phyloP scores from a whole-genome alignment of 2,329 filamentous ascomycete genomes.

The Pseudogymnoascus sp. region DNA sequence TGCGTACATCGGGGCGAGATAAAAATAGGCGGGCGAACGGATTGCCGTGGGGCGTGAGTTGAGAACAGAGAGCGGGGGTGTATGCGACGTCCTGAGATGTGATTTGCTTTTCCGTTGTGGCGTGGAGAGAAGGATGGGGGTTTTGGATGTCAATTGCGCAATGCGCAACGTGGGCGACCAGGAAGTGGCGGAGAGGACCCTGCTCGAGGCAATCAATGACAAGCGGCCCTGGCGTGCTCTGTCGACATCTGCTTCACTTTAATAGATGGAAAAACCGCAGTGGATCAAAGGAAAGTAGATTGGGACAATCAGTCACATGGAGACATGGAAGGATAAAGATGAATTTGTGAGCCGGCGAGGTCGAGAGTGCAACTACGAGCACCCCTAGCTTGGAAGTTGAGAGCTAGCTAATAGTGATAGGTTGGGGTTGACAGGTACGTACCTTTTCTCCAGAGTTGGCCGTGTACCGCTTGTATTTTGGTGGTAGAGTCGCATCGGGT shows the following conservation, averaged over 20 bases:
- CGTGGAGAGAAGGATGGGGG: slow-evolving; percentile 2
- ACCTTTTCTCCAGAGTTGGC: slow-evolving; percentile 1
- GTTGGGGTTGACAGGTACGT: slow-evolving; percentile 6
- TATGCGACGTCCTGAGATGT: not conserved
- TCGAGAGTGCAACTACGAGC: not conserved
- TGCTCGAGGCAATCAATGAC: not conserved
- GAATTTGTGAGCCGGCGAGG: not conserved
- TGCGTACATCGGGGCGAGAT: slow-evolving; percentile 1
- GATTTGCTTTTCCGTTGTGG: slow-evolving; percentile 3
- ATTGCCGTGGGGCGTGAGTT: not conserved
- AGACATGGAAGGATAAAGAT: not conserved
- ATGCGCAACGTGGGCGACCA: not conserved
- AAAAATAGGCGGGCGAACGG: slow-evolving; percentile 2
- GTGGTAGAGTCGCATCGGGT: not conserved
- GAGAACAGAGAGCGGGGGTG: not conserved
- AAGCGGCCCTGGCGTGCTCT: not conserved
- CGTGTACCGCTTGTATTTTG: not conserved
- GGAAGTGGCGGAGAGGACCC: not conserved
- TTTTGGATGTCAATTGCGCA: slow-evolving; percentile 5
- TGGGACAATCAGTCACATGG: not conserved
- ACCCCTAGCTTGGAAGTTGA: not conserved
- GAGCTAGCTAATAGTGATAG: not conserved
- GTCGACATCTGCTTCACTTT: not conserved
- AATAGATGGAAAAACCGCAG: not conserved
- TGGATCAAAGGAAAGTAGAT: slow-evolving; percentile 4